These are phyloP conservation scores for Ophiognomonia clavigignenti-juglandacearum DNA, from an alignment of 2,329 filamentous ascomycete species.

Conservation along the genomic window DNA sequence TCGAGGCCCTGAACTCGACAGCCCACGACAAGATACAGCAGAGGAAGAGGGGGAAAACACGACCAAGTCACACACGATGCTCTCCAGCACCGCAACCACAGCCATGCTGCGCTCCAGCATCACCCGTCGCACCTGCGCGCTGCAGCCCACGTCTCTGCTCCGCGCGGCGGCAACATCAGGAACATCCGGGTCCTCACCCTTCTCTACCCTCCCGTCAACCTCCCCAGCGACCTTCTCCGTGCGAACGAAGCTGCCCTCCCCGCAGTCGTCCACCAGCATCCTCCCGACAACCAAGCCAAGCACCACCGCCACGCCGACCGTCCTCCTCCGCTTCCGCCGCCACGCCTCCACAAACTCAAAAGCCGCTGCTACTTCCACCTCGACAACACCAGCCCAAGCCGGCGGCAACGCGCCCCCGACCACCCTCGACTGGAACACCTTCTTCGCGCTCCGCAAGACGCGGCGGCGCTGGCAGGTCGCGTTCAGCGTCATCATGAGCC, in stretches of 20 bases:
- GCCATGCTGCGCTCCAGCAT: conserved; percentile 28
- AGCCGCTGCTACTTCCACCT: conserved; percentile 18
- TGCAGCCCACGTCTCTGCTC: conserved; percentile 23
- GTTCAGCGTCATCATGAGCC: conserved; percentile 64
- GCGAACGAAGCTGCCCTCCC: neutral
- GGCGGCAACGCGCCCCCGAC: conserved; percentile 23
- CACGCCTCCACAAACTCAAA: conserved; percentile 21
- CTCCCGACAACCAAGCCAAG: conserved; percentile 8
- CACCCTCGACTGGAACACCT: conserved; percentile 81
- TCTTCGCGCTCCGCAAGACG: conserved; percentile 83
- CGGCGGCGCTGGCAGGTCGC: conserved; percentile 78
- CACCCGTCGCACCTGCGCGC: conserved; percentile 22
- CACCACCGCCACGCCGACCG: conserved; percentile 6
- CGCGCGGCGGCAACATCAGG: conserved; percentile 16
- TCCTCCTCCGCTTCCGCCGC: conserved; percentile 17
- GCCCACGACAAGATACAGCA: too few species aligned
- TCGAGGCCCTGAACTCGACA: too few species aligned
- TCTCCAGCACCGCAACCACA: conserved; percentile 25
- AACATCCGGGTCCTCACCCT: conserved; percentile 24
- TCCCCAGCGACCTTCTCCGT: conserved; percentile 16
- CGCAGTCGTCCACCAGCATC: neutral
- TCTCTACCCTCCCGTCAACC: conserved; percentile 22
- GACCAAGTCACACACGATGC: conserved; percentile 19
- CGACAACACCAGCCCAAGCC: conserved; percentile 20
- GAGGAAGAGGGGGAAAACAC: neutral